Evolutionary conservation across 495 filamentous ascomycete genomes (phyloP), one percentile per base, ranked within the genome.

Genomic region (Monascus purpureus): DNA sequence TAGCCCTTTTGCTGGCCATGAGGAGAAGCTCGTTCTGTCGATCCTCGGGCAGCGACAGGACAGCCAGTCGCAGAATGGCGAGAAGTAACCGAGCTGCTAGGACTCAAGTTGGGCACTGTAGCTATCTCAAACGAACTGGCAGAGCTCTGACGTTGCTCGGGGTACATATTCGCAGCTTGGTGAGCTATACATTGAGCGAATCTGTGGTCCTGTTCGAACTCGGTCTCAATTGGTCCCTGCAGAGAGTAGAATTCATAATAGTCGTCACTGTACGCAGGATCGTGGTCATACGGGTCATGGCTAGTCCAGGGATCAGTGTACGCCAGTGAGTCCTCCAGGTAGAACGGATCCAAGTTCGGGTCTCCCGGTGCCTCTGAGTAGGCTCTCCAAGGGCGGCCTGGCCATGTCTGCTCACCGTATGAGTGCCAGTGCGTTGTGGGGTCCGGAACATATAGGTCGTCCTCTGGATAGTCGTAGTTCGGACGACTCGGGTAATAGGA

Each of bases 1-100:
- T n/a, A n/a, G n/a, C n/a, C n/a, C n/a, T n/a, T n/a, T n/a, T n/a
- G n/a, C n/a, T n/a, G n/a, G n/a, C n/a, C 41, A 39, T 50, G 50
- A 1, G 51, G 36, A 13, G 54, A 49, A 0, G 53, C 35, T 25
- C 55, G 53, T 23, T 60, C 46, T 0, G 50, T 50, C 5, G 51
- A 47, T 24, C 48, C 45, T 9, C 53, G 17, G 1, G 53, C 45
- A 2, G 38, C 41, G 17, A 61, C 53, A 2, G 52, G 52, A 23
- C 53, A 57, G 2, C 47, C 29, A 7, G 52, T 40, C 11, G 45
- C 41, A 1, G 57, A 61, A 25, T 59, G 55, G 12, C 50, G 46
- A 0, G 60, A 65, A 22, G 61, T 63, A 40, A 65, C 63, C 1
- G 61, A 65, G 37, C 52, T 63, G 44, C 59, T 65, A 0, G 61